Conservation (phyloP, 305 asterid genomes). For the Solanum aculeatissimum region DNA sequence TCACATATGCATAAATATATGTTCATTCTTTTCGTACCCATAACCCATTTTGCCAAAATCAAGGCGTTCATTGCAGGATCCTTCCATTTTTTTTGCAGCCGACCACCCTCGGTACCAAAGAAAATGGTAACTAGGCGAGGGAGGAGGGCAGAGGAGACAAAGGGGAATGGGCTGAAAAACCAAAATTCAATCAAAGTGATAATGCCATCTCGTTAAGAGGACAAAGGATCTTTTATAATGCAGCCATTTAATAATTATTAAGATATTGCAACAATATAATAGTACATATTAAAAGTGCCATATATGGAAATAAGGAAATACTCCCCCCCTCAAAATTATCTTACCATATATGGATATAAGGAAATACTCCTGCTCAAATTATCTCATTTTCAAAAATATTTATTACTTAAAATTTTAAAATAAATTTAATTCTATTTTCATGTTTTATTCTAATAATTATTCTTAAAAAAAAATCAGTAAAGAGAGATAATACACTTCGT, state of each 20-base stretch:
- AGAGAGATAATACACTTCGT: too few relatives aligned
- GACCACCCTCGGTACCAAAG: background rate
- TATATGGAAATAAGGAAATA: background rate
- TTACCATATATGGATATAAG: too few relatives aligned
- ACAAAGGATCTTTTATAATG: background rate
- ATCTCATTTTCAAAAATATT: background rate
- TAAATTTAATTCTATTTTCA: too few relatives aligned
- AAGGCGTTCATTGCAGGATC: constrained; percentile 57
- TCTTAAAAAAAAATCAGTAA: too few relatives aligned
- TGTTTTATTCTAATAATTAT: too few relatives aligned
- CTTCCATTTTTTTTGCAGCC: constrained; percentile 47
- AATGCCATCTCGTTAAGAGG: background rate
- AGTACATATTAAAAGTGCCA: background rate
- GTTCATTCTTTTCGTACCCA: constrained; percentile 35
- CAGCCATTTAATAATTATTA: background rate
- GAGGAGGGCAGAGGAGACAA: background rate
- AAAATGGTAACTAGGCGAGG: background rate
- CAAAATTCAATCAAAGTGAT: background rate
- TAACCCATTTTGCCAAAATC: constrained; percentile 97
- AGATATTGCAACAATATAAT: background rate
- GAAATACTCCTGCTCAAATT: background rate
- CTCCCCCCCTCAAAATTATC: too few relatives aligned
- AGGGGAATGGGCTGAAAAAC: background rate
- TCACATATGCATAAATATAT: background rate
- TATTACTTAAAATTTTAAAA: background rate